A percentile compares a stretch with the other conserved stretches of the same genome.
Evolutionary conservation across 139 green algal species (phyloP).

Genomic region (Tetraselmis chui): DNA sequence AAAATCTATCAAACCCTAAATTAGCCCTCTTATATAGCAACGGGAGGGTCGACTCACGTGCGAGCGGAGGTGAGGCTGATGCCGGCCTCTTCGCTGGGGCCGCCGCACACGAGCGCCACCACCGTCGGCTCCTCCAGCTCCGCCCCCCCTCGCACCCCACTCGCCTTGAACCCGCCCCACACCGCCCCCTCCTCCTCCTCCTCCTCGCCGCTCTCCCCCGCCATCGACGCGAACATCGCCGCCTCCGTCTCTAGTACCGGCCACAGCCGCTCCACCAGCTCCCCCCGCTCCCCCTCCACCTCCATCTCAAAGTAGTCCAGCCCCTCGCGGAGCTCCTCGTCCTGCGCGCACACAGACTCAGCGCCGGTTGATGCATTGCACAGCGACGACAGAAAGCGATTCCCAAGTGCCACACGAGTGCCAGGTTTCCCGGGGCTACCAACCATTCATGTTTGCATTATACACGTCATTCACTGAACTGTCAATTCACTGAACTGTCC

Average conservation of each 20-base stretch:
- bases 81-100: conserved; percentile 34
- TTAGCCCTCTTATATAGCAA: too few species aligned
- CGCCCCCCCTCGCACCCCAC: too few species aligned
- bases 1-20: too few species aligned
- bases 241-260: not conserved
- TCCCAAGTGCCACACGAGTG: too few species aligned
- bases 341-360: not conserved
- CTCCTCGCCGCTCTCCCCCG: not conserved
- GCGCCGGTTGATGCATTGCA: too few species aligned
- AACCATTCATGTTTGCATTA: too few species aligned
- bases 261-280: not conserved
- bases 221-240: not conserved
- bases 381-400: too few species aligned
- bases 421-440: too few species aligned
- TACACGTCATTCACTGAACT: too few species aligned
- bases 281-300: not conserved
- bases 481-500: too few species aligned
- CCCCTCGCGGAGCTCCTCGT: not conserved
- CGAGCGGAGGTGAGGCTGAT: conserved; percentile 47
- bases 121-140: not conserved
- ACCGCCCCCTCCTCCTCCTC: not conserved
- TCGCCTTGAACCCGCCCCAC: not conserved
- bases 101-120: conserved; percentile 40
- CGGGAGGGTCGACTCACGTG: too few species aligned
- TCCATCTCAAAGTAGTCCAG: not conserved